phyloP scores from a whole-genome alignment of 352 stramenopile genomes.

The Globisporangium ultimum region DNA sequence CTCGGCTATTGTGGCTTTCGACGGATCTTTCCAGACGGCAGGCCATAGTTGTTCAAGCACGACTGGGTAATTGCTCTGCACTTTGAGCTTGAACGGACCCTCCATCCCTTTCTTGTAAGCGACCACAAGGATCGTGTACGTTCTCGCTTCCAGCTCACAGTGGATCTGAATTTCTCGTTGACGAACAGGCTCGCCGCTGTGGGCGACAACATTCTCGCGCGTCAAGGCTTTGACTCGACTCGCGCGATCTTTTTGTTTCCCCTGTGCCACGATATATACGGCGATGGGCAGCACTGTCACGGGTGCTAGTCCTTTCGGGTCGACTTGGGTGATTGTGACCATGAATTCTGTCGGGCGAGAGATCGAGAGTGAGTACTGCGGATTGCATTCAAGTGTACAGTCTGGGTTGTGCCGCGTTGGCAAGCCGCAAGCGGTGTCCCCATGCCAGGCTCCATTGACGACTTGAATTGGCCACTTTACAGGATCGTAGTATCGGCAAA shows the following conservation, averaged over 20 bases:
- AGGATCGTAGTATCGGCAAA: slow-evolving; percentile 92
- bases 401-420: slow-evolving; percentile 79
- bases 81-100: slow-evolving; percentile 80
- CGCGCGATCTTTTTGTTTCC: slow-evolving; percentile 47
- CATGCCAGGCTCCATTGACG: slow-evolving; percentile 51
- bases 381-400: slow-evolving; percentile 85
- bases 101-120: slow-evolving; percentile 90
- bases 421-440: slow-evolving; percentile 79
- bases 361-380: slow-evolving; percentile 82
- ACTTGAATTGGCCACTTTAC: slow-evolving; percentile 61
- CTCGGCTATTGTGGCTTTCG: slow-evolving; percentile 39
- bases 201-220: slow-evolving; percentile 70
- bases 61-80: slow-evolving; percentile 87
- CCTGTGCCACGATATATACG: slow-evolving; percentile 65
- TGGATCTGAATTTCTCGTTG: slow-evolving; percentile 76
- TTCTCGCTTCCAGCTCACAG: slow-evolving; percentile 65
- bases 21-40: slow-evolving; percentile 62
- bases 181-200: slow-evolving; percentile 69
- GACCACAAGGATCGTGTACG: slow-evolving; percentile 87
- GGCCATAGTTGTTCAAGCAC: slow-evolving; percentile 78
- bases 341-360: slow-evolving; percentile 79
- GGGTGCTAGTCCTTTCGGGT: slow-evolving; percentile 53
- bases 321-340: slow-evolving; percentile 84
- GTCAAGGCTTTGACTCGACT: slow-evolving; percentile 56
- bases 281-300: slow-evolving; percentile 65